phyloP scores from a whole-genome alignment of 495 filamentous ascomycete species.

The Penicillium nucicola region DNA sequence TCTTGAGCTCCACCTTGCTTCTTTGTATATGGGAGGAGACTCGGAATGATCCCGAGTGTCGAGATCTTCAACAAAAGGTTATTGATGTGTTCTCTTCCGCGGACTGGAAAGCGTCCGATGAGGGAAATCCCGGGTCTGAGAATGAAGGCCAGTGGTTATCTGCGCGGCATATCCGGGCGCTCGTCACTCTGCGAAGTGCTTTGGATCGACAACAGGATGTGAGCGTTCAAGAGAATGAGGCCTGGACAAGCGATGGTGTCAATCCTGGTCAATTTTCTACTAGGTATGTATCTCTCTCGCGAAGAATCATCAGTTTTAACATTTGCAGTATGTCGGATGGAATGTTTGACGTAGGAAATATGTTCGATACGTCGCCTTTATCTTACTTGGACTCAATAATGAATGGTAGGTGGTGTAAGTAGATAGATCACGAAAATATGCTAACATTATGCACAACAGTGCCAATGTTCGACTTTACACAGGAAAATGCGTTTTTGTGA shows the following conservation, averaged over 20 bases:
- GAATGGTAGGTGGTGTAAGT: constrained; percentile 23
- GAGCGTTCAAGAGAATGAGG: constrained; percentile 1
- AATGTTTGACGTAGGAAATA: constrained; percentile 11
- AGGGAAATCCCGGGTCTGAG: constrained; percentile 6
- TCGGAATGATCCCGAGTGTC: constrained; percentile 31
- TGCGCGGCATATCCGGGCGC: constrained; percentile 30
- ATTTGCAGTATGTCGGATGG: background rate
- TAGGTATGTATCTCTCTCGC: constrained; percentile 6
- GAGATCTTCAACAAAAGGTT: constrained; percentile 29
- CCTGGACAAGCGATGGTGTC: background rate
- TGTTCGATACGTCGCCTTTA: constrained; percentile 25
- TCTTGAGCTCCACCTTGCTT: constrained; percentile 33
- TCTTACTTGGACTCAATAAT: constrained; percentile 38
- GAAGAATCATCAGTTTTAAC: background rate
- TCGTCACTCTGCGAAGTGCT: constrained; percentile 28
- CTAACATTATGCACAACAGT: constrained; percentile 8
- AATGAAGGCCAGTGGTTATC: constrained; percentile 32
- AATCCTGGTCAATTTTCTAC: background rate
- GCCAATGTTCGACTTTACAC: constrained; percentile 29
- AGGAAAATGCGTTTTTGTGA: constrained; percentile 17
- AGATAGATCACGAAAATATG: background rate
- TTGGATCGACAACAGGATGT: constrained; percentile 16
- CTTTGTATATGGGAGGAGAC: constrained; percentile 41
- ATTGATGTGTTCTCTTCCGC: constrained; percentile 33
- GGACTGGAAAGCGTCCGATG: constrained; percentile 12